Conservation (phyloP, 2,329 filamentous ascomycete genomes). For the Amylocarpus encephaloides region DNA sequence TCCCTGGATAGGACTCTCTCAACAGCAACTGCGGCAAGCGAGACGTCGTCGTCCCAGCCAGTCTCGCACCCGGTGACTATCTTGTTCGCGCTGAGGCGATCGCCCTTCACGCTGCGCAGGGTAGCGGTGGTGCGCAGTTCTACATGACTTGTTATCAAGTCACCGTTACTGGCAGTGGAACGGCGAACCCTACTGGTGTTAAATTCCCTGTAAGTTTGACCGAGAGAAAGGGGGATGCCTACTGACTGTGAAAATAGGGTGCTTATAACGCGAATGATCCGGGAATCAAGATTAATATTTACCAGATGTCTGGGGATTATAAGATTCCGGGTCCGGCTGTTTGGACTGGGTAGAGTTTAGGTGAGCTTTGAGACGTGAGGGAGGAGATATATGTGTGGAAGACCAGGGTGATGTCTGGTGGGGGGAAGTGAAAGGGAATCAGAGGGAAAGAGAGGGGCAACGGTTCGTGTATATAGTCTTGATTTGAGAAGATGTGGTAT, state of each 20-base stretch:
- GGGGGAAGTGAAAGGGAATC: too few relatives aligned
- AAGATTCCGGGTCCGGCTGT: constrained; percentile 33
- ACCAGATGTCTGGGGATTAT: constrained; percentile 31
- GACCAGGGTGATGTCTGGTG: too few relatives aligned
- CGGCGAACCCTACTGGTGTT: constrained; percentile 36
- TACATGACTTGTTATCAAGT: constrained; percentile 39
- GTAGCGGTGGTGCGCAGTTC: constrained; percentile 34
- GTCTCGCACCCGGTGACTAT: constrained; percentile 48
- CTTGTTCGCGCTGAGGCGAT: constrained; percentile 49
- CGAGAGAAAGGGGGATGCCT: neutral
- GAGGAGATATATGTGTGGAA: too few relatives aligned
- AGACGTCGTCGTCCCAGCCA: constrained; percentile 44
- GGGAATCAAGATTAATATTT: constrained; percentile 42
- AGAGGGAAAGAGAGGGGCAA: too few relatives aligned
- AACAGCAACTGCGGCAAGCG: constrained; percentile 39
- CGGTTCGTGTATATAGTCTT: too few relatives aligned
- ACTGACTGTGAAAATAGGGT: neutral
- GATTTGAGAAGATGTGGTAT: too few relatives aligned
- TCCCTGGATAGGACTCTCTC: constrained; percentile 15
- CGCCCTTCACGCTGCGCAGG: constrained; percentile 45
- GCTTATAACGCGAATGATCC: constrained; percentile 35
- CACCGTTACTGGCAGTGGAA: constrained; percentile 39
- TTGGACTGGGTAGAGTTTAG: neutral
- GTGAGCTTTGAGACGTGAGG: too few relatives aligned
- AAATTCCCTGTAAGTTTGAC: constrained; percentile 4